Base-by-base conservation (phyloP, 495 filamentous ascomycete species). In the Cairneyella variabilis region DNA sequence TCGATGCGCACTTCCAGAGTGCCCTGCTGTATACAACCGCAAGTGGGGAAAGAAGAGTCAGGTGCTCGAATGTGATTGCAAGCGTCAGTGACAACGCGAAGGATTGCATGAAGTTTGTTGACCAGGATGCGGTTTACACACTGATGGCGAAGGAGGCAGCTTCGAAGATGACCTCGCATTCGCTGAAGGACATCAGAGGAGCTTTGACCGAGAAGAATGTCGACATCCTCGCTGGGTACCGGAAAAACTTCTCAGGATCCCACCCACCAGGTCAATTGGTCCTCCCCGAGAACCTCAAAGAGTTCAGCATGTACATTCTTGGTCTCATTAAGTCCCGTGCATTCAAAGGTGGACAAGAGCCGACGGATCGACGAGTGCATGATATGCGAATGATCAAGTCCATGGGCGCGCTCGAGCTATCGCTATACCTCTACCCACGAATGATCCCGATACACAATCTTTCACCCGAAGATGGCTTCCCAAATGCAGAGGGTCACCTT, bases 291-390 rank as follows among this genome's bases (percentile, higher is more conserved):
- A 88, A 91, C 41, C 76, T 99, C 20, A 99, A 97, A 64, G 93
- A 99, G 61, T 93, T 97, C 64, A 83, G 84, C 47, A 96, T 99
- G 92, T 97, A 91, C 69, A 91, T 95, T 70, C 82, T 99, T n/a
- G 84, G 86, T 48, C 69, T 99, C 60, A 68, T 96, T 55, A 99
- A 97, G 68, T 92, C 83, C 22, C 83, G 93, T 48, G 90, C 92
- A 26, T 90, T 97, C 75, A 97, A 97, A 72, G 90, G 86, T 70
- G 92, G 95, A 50, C 82, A 82, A 55, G 95, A 97, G 69, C 83
- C 90, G n/a, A 85, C 86, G 25, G 93, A 99, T 69, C 85, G 95
- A 40, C 79, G 93, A 57, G 85, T 90, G 11, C 86, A 97, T 65
- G 91, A 96, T 56, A 86, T 92, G 81, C 84, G 92, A 40, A 83